Percentiles rank a stretch among this genome's conserved stretches.
These are phyloP conservation scores for Haberlea rhodopensis DNA, from an alignment of 257 asterid species.

Conservation along the genomic window DNA sequence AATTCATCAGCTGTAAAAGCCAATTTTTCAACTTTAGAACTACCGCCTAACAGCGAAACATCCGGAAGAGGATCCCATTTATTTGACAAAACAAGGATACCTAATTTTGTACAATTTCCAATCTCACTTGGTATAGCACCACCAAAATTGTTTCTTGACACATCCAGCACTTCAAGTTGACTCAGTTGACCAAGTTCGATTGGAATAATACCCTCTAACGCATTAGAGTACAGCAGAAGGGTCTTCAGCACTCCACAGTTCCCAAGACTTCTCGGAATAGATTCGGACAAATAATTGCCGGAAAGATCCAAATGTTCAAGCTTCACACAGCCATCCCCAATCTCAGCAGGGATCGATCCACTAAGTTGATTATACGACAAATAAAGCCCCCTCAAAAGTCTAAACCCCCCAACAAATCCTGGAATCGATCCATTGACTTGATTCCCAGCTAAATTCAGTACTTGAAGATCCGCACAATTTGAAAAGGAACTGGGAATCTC, in stretches of 20 bases:
- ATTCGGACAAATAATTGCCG: conserved; percentile 57
- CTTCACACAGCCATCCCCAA: conserved; percentile 63
- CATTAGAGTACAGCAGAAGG: conserved; percentile 61
- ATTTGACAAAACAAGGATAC: conserved; percentile 74
- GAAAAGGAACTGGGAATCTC: conserved; percentile 56
- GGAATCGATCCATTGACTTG: conserved; percentile 64
- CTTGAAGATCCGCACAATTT: conserved; percentile 42
- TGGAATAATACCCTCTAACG: conserved; percentile 75
- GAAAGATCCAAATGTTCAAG: conserved; percentile 81
- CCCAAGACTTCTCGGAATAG: conserved; percentile 63
- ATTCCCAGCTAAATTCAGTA: conserved; percentile 85
- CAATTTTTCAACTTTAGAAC: conserved; percentile 30
- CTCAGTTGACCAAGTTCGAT: conserved; percentile 59
- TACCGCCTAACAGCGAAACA: conserved; percentile 35
- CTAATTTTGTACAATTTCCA: conserved; percentile 65
- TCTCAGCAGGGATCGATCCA: conserved; percentile 64
- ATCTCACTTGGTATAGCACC: conserved; percentile 63
- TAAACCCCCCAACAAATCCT: conserved; percentile 47
- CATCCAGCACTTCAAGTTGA: conserved; percentile 76
- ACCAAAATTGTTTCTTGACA: conserved; percentile 81
- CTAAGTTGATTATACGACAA: conserved; percentile 74
- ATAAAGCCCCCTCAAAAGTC: conserved; percentile 64
- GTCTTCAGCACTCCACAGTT: conserved; percentile 62
- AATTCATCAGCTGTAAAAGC: conserved; percentile 54
- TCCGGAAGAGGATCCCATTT: conserved; percentile 73